Base-by-base conservation (phyloP, 192 early-diverging fungal species). In the Phlyctochytrium planicorne region DNA sequence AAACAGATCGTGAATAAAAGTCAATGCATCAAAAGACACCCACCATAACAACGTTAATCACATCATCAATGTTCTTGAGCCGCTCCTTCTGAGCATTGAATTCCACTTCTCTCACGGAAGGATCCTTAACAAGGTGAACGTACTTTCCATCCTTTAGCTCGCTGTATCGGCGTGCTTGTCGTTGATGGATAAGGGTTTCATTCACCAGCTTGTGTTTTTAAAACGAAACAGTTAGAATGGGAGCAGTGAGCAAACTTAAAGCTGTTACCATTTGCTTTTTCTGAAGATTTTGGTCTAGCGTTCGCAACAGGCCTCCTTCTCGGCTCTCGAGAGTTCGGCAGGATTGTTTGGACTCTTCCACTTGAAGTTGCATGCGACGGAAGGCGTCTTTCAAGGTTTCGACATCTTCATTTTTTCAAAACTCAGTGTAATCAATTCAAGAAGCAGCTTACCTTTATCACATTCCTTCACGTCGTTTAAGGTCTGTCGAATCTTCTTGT, bases 381-480 rank as follows among this genome's bases (percentile, higher is more conserved):
- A 74, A 67, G 31, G 79, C 72, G 24, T 66, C 52, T 40, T 79
- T 36, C 10, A 83, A 60, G 16, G 75, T 65, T n/a, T 61, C 64
- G 31, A 75, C 75, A 63, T 79, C 81, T 80, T 6, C 4, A 34
- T 34, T 3, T 16, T 34, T 32, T 1, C 23, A 17, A 17, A 50
- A 50, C 25, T 10, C 16, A 20, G 40, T 47, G 40, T 47, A n/a
- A 20, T n/a, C n/a, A n/a, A n/a, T 66, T 62, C 20, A 33, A 17
- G 12, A 6, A 17, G 40, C 10, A 20, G 10, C 35, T 25, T 25
- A 79, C 78, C 81, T 59, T 71, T 61, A 30, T 83, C 84, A 47
- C 75, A 81, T 12, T 86, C 84, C 40, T 66, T 65, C 34, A 86
- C 68, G 69, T 86, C 84, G 36, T 65, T 68, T 29, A 82, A 33